Evolutionary conservation across 345 rosid species (phyloP).

Genomic region (Bruguiera parviflora): DNA sequence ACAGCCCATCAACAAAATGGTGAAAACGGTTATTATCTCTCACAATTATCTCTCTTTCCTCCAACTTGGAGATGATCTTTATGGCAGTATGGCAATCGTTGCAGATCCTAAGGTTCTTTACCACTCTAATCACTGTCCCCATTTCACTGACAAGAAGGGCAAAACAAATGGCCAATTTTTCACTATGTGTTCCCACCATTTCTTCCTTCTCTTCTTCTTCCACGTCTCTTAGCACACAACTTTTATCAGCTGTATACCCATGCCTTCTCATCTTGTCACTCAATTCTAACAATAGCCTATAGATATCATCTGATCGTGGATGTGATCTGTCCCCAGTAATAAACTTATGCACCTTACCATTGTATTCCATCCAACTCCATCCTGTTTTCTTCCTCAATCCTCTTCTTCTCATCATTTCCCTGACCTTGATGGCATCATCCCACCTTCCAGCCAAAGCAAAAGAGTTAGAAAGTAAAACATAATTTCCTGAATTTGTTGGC

Average conservation of each 20-base stretch:
- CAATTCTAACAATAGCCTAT: slow-evolving; percentile 25
- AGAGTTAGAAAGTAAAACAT: slow-evolving; percentile 34
- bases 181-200: slow-evolving; percentile 40
- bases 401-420: slow-evolving; percentile 27
- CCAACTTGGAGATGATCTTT: slow-evolving; percentile 34
- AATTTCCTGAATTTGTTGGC: slow-evolving; percentile 32
- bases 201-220: slow-evolving; percentile 47
- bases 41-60: slow-evolving; percentile 30
- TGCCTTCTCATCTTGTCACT: slow-evolving; percentile 27
- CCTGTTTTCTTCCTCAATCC: slow-evolving; percentile 31
- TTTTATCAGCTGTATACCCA: slow-evolving; percentile 35
- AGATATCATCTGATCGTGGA: slow-evolving; percentile 32
- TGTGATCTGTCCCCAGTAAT: slow-evolving; percentile 31
- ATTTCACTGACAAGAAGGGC: slow-evolving; percentile 38
- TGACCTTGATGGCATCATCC: slow-evolving; percentile 20
- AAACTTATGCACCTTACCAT: slow-evolving; percentile 30
- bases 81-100: slow-evolving; percentile 36
- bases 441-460: slow-evolving; percentile 30
- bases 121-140: slow-evolving; percentile 35
- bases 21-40: slow-evolving; percentile 46
- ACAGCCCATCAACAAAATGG: slow-evolving; percentile 34
- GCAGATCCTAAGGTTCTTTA: slow-evolving; percentile 41
- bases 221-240: slow-evolving; percentile 40
- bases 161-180: slow-evolving; percentile 42
- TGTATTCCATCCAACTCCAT: slow-evolving; percentile 34